These are phyloP conservation scores for Cryptosporidium muris DNA, from an alignment of 169 alveolate species.

Conservation along the genomic window DNA sequence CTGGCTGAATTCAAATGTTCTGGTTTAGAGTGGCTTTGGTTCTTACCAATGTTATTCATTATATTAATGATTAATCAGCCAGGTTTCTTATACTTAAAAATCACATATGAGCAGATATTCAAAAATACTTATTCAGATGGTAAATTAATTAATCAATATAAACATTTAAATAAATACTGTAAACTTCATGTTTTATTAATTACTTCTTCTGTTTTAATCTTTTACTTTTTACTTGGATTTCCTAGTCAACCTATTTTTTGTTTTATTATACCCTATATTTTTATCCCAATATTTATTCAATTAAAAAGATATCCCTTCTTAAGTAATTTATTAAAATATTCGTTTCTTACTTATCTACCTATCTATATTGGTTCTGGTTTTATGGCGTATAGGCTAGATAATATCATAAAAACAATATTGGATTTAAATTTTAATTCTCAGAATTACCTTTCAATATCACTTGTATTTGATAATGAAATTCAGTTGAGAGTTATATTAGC, in stretches of 20 bases:
- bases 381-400: constrained; percentile 35
- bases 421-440: background rate
- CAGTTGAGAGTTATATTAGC: constrained; percentile 36
- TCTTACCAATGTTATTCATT: constrained; percentile 53
- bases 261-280: constrained; percentile 6
- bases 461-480: constrained; percentile 24
- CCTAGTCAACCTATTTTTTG: constrained; percentile 7
- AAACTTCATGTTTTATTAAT: too few species aligned
- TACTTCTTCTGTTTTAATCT: background rate
- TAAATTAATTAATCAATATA: background rate
- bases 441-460: background rate
- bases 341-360: constrained; percentile 34
- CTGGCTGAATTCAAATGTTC: constrained; percentile 55
- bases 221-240: constrained; percentile 1
- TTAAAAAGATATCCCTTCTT: background rate
- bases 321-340: constrained; percentile 9
- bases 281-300: too few species aligned
- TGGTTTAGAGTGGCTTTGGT: constrained; percentile 69
- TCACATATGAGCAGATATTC: background rate
- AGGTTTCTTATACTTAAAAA: constrained; percentile 2
- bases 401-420: constrained; percentile 3
- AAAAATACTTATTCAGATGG: background rate
- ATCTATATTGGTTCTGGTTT: constrained; percentile 16
- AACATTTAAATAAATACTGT: background rate
- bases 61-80: constrained; percentile 29